These are phyloP conservation scores for Pythium scleroteichum DNA, from an alignment of 352 stramenopile genomes.

Conservation along the genomic window DNA sequence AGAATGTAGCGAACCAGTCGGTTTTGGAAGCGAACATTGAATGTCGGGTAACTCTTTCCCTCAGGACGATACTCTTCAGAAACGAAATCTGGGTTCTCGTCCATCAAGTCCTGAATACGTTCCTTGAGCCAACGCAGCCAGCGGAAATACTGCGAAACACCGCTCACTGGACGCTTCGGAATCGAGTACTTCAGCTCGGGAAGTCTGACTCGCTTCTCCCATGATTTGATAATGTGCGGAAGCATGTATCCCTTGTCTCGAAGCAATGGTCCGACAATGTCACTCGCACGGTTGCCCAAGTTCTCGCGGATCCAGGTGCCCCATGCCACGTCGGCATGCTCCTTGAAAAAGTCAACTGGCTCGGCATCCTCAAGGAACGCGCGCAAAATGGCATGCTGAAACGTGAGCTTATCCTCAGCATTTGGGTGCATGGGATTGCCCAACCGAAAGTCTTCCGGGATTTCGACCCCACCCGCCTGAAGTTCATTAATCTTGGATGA, in stretches of 20 bases:
- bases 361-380: slow-evolving; percentile 58
- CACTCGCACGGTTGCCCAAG: slow-evolving; percentile 35
- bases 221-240: slow-evolving; percentile 63
- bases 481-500: slow-evolving; percentile 36
- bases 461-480: slow-evolving; percentile 23
- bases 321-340: slow-evolving; percentile 57
- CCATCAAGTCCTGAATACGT: slow-evolving; percentile 48
- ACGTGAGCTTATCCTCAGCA: slow-evolving; percentile 39
- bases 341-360: slow-evolving; percentile 49
- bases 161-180: slow-evolving; percentile 47
- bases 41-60: slow-evolving; percentile 55
- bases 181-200: slow-evolving; percentile 51
- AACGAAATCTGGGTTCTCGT: slow-evolving; percentile 38
- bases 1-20: slow-evolving; percentile 49
- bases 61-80: slow-evolving; percentile 37
- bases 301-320: slow-evolving; percentile 51
- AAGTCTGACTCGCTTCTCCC: slow-evolving; percentile 48
- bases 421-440: slow-evolving; percentile 51
- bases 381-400: slow-evolving; percentile 51
- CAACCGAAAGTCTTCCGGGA: slow-evolving; percentile 37
- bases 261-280: slow-evolving; percentile 55
- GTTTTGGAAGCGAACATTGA: slow-evolving; percentile 58
- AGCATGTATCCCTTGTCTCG: slow-evolving; percentile 62
- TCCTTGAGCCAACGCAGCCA: slow-evolving; percentile 77
- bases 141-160: slow-evolving; percentile 63